These are phyloP conservation scores for Globisporangium camurandrum DNA, from an alignment of 352 stramenopile species.

Conservation along the genomic window DNA sequence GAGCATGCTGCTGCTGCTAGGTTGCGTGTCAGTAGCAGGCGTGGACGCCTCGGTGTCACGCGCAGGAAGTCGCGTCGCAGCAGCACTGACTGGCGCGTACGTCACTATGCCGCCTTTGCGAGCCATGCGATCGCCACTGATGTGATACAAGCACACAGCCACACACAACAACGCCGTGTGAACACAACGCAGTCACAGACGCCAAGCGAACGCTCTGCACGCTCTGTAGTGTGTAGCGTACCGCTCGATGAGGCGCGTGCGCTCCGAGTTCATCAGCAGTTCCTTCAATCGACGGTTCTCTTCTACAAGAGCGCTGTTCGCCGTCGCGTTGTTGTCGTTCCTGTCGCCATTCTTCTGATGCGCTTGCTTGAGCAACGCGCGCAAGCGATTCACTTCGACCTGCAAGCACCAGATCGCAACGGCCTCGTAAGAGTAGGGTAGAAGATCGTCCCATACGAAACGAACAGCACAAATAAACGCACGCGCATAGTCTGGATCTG, in stretches of 20 bases:
- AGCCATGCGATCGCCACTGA: conserved; percentile 12
- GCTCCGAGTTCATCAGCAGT: conserved; percentile 44
- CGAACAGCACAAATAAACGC: not conserved
- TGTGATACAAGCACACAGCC: not conserved
- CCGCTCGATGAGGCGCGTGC: conserved; percentile 33
- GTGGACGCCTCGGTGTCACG: too few species aligned
- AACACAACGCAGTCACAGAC: too few species aligned
- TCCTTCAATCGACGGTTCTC: conserved; percentile 61
- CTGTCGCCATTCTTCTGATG: conserved; percentile 20
- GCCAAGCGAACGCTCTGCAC: too few species aligned
- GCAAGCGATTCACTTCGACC: conserved; percentile 47
- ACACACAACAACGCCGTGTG: not conserved
- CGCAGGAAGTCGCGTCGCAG: too few species aligned
- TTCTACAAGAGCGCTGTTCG: conserved; percentile 45
- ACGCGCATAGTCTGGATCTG: conserved; percentile 68
- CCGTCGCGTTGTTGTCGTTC: conserved; percentile 18
- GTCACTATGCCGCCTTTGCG: conserved; percentile 7
- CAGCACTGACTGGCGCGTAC: not conserved
- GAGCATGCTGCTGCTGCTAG: too few species aligned
- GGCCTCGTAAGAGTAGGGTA: not conserved
- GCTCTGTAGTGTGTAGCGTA: conserved; percentile 8
- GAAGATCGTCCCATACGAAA: not conserved
- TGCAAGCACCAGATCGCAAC: conserved; percentile 7
- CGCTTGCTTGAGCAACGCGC: conserved; percentile 40
- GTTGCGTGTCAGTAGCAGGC: too few species aligned